Conservation (phyloP, 805 yeast genomes). For the Candida khao-thaluensis region DNA sequence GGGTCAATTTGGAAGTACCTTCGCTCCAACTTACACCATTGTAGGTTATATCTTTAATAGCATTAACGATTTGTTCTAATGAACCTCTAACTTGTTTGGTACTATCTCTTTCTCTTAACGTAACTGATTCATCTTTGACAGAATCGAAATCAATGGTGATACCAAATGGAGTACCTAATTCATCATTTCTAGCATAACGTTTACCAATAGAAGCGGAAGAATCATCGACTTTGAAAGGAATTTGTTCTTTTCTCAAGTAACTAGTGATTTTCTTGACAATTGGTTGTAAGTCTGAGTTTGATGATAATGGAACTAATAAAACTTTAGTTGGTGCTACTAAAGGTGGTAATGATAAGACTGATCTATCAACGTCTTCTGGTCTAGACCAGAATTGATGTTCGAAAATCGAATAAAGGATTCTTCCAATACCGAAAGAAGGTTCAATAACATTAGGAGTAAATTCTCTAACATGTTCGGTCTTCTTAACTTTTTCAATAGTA, state of each 20-base stretch:
- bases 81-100: constrained; percentile 96
- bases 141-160: constrained; percentile 95
- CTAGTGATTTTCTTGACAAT: constrained; percentile 67
- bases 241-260: constrained; percentile 71
- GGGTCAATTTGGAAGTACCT: constrained; percentile 70
- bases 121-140: constrained; percentile 80
- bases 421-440: constrained; percentile 99
- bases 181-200: constrained; percentile 97
- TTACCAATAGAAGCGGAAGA: constrained; percentile 97
- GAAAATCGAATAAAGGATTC: constrained; percentile 87
- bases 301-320: constrained; percentile 88
- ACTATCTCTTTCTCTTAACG: constrained; percentile 95
- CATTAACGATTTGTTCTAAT: constrained; percentile 62
- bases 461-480: constrained; percentile 90
- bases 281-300: constrained; percentile 76
- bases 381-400: constrained; percentile 96
- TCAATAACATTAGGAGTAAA: constrained; percentile 96
- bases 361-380: constrained; percentile 83
- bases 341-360: constrained; percentile 88
- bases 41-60: constrained; percentile 75
- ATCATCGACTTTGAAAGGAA: constrained; percentile 95
- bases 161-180: constrained; percentile 98
- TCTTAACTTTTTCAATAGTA: constrained; percentile 71
- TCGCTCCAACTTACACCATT: constrained; percentile 78
- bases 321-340: constrained; percentile 97